Percentiles rank a stretch among this genome's conserved stretches.
These are phyloP conservation scores for Neurospora sp. DNA, from an alignment of 495 filamentous ascomycete genomes.

Conservation along the genomic window DNA sequence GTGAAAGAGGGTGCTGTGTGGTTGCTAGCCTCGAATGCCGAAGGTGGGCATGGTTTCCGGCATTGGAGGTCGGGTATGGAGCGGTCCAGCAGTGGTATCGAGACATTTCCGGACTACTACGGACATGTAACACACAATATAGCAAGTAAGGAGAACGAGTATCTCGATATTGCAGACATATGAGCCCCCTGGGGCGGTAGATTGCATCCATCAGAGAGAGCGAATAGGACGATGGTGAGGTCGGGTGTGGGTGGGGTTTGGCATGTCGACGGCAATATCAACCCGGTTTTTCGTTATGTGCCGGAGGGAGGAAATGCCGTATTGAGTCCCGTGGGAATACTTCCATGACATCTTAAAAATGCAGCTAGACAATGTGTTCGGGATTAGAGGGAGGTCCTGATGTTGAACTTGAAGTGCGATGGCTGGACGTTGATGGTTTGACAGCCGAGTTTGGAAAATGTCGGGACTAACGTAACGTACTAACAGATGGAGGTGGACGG, in stretches of 20 bases:
- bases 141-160: not conserved
- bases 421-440: not conserved
- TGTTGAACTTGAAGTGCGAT: not conserved
- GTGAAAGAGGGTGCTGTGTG: not conserved
- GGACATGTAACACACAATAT: too few relatives aligned
- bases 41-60: not conserved
- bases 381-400: too few relatives aligned
- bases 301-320: not conserved
- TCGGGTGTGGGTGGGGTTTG: slow-evolving; percentile 10
- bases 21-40: not conserved
- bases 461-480: too few relatives aligned
- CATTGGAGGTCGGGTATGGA: not conserved
- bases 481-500: too few relatives aligned
- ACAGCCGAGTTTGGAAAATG: too few relatives aligned
- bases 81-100: not conserved
- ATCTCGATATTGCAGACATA: not conserved
- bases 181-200: slow-evolving; percentile 8
- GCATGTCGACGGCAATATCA: slow-evolving; percentile 10
- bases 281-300: slow-evolving; percentile 5
- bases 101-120: not conserved
- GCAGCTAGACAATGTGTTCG: too few relatives aligned
- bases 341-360: too few relatives aligned
- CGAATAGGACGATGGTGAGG: slow-evolving; percentile 12
- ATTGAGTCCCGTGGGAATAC: not conserved
- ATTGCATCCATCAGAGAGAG: slow-evolving; percentile 8